phyloP scores from a whole-genome alignment of 176 grass and related monocot species.

The Stipa capillata region DNA sequence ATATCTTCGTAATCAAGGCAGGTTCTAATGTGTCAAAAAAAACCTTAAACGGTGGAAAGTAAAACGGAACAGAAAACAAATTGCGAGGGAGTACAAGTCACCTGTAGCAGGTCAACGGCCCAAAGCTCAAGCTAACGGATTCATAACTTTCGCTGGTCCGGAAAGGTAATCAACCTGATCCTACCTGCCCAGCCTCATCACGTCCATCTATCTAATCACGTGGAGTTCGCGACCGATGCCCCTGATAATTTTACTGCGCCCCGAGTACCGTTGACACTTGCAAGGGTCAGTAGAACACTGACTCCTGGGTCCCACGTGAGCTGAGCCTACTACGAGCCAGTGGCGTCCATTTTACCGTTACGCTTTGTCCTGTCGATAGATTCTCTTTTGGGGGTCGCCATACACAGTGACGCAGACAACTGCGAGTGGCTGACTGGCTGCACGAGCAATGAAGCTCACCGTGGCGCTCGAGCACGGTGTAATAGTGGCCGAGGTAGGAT shows the following conservation, averaged over 20 bases:
- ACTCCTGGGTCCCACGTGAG: background rate
- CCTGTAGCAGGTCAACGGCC: background rate
- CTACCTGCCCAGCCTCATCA: background rate
- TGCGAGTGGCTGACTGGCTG: background rate
- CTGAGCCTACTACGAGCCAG: background rate
- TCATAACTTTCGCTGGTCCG: background rate
- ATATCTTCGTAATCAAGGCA: too few species aligned
- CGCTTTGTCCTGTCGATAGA: background rate
- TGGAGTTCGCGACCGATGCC: background rate
- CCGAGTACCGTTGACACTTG: background rate
- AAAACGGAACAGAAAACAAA: too few species aligned
- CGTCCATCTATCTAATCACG: background rate
- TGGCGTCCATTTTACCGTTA: background rate
- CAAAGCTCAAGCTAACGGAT: background rate
- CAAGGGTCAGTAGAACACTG: background rate
- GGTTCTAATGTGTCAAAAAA: too few species aligned
- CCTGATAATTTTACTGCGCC: background rate
- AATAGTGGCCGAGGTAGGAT: background rate
- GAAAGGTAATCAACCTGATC: background rate
- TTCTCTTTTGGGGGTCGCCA: too few species aligned
- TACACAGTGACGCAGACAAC: background rate
- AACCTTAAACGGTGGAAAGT: too few species aligned
- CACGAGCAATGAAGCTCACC: background rate
- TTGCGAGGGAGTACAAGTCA: background rate
- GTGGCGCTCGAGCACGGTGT: background rate